phyloP scores from a whole-genome alignment of 2,329 filamentous ascomycete genomes.

The Lachnellula occidentalis region DNA sequence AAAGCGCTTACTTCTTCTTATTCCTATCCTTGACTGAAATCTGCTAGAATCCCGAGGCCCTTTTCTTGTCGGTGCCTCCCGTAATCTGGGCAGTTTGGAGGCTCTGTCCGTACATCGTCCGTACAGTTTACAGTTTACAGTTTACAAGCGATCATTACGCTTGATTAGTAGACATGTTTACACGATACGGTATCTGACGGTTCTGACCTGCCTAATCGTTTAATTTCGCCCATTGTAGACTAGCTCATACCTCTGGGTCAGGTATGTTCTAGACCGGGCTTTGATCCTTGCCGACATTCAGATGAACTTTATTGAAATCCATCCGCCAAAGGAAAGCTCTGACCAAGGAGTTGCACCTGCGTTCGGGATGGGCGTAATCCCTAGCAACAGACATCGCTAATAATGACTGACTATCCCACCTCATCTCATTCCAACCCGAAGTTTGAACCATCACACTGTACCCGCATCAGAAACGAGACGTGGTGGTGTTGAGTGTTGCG shows the following conservation, averaged over 20 bases:
- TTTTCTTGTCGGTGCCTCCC: too few species aligned
- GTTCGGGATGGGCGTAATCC: not conserved
- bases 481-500: not conserved
- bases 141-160: not conserved
- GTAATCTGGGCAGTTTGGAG: too few species aligned
- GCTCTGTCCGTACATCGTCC: too few species aligned
- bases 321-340: not conserved
- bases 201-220: conserved; percentile 6
- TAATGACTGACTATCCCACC: not conserved
- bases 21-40: not conserved
- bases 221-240: conserved; percentile 19
- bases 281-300: not conserved
- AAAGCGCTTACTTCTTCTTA: not conserved
- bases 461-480: not conserved
- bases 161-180: not conserved
- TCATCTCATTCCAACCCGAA: not conserved
- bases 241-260: conserved; percentile 3
- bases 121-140: too few species aligned
- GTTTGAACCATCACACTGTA: not conserved
- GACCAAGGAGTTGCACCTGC: not conserved
- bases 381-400: not conserved
- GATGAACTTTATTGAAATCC: not conserved
- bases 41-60: too few species aligned
- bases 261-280: conserved; percentile 13
- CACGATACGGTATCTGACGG: not conserved